Percentiles rank a stretch among this genome's conserved stretches.
Evolutionary conservation across 768 basidiomycete genomes (phyloP).

Genomic region (Lentinula edodes): DNA sequence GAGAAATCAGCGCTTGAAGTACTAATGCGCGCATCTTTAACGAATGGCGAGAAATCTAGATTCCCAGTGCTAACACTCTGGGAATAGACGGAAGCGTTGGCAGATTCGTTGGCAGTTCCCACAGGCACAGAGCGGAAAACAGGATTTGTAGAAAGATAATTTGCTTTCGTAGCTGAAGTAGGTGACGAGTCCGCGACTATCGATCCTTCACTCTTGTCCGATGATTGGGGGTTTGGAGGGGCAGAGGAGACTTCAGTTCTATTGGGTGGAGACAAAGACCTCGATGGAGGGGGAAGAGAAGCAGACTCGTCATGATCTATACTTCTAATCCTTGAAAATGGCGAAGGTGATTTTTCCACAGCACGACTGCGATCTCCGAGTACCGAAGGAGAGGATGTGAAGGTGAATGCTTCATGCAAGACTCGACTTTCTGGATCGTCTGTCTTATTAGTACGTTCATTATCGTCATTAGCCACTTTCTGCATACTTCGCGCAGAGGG

Average conservation of each 20-base stretch:
- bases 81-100: no score
- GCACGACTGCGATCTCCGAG: not conserved
- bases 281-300: constrained; percentile 15
- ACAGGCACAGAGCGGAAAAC: no score
- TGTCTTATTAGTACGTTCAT: not conserved
- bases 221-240: not conserved
- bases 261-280: constrained; percentile 19
- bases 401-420: not conserved
- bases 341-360: constrained; percentile 4
- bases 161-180: no score
- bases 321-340: constrained; percentile 21
- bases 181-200: no score
- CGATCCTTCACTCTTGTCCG: not conserved
- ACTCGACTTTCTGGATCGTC: not conserved
- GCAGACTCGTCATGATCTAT: not conserved
- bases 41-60: not conserved
- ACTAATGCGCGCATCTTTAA: not conserved
- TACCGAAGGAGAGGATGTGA: not conserved
- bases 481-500: not conserved
- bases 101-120: no score
- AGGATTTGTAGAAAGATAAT: no score
- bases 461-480: not conserved
- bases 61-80: not conserved
- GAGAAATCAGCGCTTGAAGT: constrained; percentile 44
- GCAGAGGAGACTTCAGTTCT: not conserved